These are phyloP conservation scores for Acacia pycnantha DNA, from an alignment of 331 rosid genomes.

Conservation along the genomic window DNA sequence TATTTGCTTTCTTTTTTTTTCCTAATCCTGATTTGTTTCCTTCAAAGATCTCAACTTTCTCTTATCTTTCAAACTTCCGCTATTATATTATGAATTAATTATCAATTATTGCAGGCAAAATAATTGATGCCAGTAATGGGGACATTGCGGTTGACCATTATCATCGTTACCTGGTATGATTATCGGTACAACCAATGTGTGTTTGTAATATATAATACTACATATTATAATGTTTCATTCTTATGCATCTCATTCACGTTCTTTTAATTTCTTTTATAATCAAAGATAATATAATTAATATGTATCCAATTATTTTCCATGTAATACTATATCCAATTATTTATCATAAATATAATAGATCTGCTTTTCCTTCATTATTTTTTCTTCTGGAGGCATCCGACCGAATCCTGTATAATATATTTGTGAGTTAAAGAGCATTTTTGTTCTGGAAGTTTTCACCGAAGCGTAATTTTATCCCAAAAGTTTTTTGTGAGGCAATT, in stretches of 20 bases:
- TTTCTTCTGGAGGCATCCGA: no score
- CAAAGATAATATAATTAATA: background rate
- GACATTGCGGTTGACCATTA: slow-evolving; percentile 58
- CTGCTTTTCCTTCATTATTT: no score
- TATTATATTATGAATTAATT: background rate
- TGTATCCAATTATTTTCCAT: background rate
- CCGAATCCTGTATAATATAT: no score
- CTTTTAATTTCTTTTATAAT: background rate
- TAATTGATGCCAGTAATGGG: slow-evolving; percentile 47
- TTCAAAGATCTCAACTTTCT: background rate
- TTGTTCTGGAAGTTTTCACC: fast-evolving
- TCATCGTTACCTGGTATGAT: slow-evolving; percentile 48
- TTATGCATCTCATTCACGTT: background rate
- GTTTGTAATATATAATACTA: background rate
- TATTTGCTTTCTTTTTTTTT: background rate
- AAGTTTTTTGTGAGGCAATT: no score
- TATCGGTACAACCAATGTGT: background rate
- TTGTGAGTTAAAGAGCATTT: no score
- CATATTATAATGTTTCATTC: background rate
- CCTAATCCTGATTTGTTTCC: background rate
- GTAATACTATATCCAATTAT: background rate
- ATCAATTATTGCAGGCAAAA: slow-evolving; percentile 24
- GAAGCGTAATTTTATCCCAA: no score
- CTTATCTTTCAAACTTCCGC: background rate
- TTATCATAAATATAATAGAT: background rate